Percentiles rank a stretch among this genome's conserved stretches.
phyloP scores from a whole-genome alignment of 2,329 filamentous ascomycete genomes.

The Talaromyces sp. region DNA sequence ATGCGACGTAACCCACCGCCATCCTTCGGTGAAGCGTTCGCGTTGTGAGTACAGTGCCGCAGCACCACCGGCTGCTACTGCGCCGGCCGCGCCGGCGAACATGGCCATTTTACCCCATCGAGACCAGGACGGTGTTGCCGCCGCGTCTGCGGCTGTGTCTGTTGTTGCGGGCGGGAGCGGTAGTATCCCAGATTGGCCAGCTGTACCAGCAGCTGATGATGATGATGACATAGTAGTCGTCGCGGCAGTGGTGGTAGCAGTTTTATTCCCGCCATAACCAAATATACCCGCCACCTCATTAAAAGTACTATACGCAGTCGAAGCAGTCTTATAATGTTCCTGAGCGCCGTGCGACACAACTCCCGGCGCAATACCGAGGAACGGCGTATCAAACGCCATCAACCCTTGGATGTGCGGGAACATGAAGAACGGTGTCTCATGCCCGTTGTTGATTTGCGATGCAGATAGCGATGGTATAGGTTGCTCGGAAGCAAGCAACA shows the following conservation, averaged over 20 bases:
- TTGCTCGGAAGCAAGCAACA: slow-evolving; percentile 66
- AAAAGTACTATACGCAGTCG: slow-evolving; percentile 63
- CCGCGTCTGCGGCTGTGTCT: slow-evolving; percentile 41
- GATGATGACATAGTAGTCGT: no score
- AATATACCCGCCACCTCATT: slow-evolving; percentile 59
- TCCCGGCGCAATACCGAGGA: slow-evolving; percentile 50
- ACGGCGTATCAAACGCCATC: slow-evolving; percentile 91
- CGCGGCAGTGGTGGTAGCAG: slow-evolving; percentile 18
- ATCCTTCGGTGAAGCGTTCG: slow-evolving; percentile 70
- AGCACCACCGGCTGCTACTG: slow-evolving; percentile 72
- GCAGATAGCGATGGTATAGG: slow-evolving; percentile 38
- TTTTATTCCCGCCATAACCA: slow-evolving; percentile 55
- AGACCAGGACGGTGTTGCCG: slow-evolving; percentile 57
- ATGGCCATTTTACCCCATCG: slow-evolving; percentile 81
- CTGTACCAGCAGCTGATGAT: slow-evolving; percentile 10
- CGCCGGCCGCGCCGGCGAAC: slow-evolving; percentile 74
- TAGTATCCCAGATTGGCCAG: slow-evolving; percentile 18
- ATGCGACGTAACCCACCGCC: slow-evolving; percentile 80
- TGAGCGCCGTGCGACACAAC: slow-evolving; percentile 61
- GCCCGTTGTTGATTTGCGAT: slow-evolving; percentile 16
- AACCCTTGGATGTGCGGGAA: slow-evolving; percentile 90
- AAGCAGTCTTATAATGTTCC: slow-evolving; percentile 72
- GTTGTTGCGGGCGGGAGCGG: slow-evolving; percentile 30
- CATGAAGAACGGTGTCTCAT: slow-evolving; percentile 56
- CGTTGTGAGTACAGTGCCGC: slow-evolving; percentile 82